These are phyloP conservation scores for Uronychia binucleata DNA, from an alignment of 73 alveolate genomes.

Conservation along the genomic window DNA sequence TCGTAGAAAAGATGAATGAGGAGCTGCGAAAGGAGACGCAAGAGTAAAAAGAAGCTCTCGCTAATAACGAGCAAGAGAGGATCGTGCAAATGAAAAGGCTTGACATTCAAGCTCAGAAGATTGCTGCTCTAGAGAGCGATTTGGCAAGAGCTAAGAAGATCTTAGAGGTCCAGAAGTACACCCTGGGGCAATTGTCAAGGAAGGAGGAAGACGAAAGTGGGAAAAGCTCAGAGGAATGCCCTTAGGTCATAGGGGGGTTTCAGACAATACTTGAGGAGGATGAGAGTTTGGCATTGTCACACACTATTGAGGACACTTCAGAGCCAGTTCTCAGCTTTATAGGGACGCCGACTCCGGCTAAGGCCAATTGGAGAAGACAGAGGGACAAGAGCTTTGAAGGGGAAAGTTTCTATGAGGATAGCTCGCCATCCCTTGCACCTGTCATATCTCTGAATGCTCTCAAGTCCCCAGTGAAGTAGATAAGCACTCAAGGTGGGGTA, in stretches of 20 bases:
- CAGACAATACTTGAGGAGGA: not conserved
- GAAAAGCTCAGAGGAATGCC: not conserved
- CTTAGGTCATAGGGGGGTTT: not conserved
- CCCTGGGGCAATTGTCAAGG: not conserved
- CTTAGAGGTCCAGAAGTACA: not conserved
- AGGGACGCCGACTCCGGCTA: too few relatives aligned
- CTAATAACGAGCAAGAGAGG: not conserved
- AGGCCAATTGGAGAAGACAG: too few relatives aligned
- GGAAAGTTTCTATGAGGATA: too few relatives aligned
- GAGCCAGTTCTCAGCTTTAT: too few relatives aligned
- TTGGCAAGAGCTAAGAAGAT: not conserved
- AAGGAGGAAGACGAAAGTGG: not conserved
- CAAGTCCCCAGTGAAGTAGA: too few relatives aligned
- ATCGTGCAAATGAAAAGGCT: not conserved
- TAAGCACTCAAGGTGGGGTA: too few relatives aligned
- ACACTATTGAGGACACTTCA: too few relatives aligned
- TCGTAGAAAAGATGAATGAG: not conserved
- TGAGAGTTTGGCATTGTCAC: not conserved
- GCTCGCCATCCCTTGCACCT: too few relatives aligned
- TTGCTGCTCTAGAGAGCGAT: not conserved
- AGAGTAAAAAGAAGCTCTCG: not conserved
- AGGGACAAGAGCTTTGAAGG: too few relatives aligned
- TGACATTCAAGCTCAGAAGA: not conserved
- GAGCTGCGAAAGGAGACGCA: not conserved
- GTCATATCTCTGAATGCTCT: too few relatives aligned